Conservation (phyloP, 495 filamentous ascomycete genomes). For the Hypoxylon subgilvum region DNA sequence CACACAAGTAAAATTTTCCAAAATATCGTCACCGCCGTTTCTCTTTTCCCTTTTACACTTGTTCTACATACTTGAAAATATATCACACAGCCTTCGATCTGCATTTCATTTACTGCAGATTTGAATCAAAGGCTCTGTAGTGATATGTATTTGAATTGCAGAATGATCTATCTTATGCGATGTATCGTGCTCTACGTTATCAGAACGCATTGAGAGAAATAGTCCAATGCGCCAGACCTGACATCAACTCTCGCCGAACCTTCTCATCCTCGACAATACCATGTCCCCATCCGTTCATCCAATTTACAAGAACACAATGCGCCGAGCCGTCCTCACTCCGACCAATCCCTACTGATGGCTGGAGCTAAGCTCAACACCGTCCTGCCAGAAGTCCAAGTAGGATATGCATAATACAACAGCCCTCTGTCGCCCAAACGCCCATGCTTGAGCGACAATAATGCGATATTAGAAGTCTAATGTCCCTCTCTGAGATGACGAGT, state of each 20-base stretch:
- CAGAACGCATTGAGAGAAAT: slow-evolving; percentile 1
- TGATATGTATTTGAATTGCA: slow-evolving; percentile 11
- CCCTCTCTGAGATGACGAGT: slow-evolving; percentile 5
- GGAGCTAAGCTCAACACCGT: slow-evolving; percentile 37
- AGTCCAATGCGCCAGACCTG: slow-evolving; percentile 7
- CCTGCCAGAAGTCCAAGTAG: slow-evolving; percentile 22
- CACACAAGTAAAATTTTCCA: slow-evolving; percentile 22
- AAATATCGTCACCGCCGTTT: slow-evolving; percentile 12
- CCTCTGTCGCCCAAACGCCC: slow-evolving; percentile 12
- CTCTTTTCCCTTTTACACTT: background rate
- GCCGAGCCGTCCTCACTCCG: slow-evolving; percentile 39
- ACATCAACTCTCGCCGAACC: slow-evolving; percentile 1
- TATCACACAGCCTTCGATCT: background rate
- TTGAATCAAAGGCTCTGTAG: background rate
- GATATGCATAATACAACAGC: slow-evolving; percentile 27
- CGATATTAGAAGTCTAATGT: slow-evolving; percentile 30
- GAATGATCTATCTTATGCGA: slow-evolving; percentile 21
- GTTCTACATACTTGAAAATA: background rate
- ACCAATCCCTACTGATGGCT: slow-evolving; percentile 17
- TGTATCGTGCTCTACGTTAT: background rate
- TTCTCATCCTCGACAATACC: slow-evolving; percentile 9
- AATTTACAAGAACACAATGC: slow-evolving; percentile 23
- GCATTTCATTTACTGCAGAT: background rate
- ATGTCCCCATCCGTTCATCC: background rate
- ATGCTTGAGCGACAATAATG: slow-evolving; percentile 18